Percentiles rank a stretch among this genome's conserved stretches.
Evolutionary conservation across 305 asterid genomes (phyloP).

Genomic region (Solanum aculeatissimum): DNA sequence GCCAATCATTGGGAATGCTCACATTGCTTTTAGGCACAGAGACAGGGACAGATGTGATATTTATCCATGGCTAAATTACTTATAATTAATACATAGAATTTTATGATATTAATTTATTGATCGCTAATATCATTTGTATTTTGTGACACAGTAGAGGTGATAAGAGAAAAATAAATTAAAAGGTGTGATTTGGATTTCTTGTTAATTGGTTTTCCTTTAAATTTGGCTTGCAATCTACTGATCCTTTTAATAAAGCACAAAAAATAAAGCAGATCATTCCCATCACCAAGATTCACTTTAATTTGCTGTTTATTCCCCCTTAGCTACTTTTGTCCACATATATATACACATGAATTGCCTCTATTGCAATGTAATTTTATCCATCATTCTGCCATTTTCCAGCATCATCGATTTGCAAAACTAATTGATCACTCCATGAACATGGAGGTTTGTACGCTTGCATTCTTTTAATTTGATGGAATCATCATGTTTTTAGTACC

Average conservation of each 20-base stretch:
- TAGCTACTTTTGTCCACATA: not conserved
- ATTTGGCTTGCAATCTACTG: not conserved
- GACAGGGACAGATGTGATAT: not conserved
- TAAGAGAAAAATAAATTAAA: not conserved
- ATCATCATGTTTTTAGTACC: too few relatives aligned
- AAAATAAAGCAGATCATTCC: not conserved
- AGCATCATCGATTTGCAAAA: not conserved
- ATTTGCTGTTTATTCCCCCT: not conserved
- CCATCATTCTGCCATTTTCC: not conserved
- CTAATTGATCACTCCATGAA: not conserved
- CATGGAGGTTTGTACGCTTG: not conserved
- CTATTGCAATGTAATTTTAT: not conserved
- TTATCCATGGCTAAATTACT: not conserved
- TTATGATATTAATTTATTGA: too few relatives aligned
- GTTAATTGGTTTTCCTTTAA: not conserved
- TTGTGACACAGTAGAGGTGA: not conserved
- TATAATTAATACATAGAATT: too few relatives aligned
- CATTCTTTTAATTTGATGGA: not conserved
- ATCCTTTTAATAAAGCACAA: conserved; percentile 5
- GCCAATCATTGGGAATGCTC: conserved; percentile 25
- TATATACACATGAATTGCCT: not conserved
- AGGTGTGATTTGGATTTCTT: not conserved
- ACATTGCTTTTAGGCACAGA: conserved; percentile 8
- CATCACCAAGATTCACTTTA: conserved; percentile 28
- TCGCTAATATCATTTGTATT: not conserved